Conservation (phyloP, 208 protist species). For the Trypanosoma avium region DNA sequence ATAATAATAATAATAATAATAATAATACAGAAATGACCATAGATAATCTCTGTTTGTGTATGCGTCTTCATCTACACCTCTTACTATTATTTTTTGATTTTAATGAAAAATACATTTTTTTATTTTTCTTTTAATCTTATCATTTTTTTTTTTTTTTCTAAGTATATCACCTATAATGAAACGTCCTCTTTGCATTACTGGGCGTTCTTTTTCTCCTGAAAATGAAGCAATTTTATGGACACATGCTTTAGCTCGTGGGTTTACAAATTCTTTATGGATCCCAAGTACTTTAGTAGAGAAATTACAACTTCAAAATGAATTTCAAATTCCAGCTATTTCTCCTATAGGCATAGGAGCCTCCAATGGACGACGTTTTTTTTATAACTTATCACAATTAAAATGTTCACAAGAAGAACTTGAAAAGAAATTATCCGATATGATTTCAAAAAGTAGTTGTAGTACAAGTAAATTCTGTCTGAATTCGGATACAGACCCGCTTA, state of each 20-base stretch:
- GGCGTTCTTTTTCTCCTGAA: conserved; percentile 35
- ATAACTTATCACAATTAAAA: conserved; percentile 52
- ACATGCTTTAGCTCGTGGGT: conserved; percentile 26
- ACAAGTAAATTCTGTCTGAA: not conserved
- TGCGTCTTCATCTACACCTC: no score
- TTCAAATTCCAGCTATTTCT: not conserved
- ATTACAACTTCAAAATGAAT: conserved; percentile 30
- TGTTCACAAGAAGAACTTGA: conserved; percentile 22
- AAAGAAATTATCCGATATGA: conserved; percentile 7
- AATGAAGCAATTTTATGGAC: conserved; percentile 39
- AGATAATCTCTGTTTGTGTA: not conserved
- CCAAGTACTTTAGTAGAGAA: conserved; percentile 27
- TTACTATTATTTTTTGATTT: not conserved
- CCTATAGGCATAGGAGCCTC: conserved; percentile 28
- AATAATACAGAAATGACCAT: no score
- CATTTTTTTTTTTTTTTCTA: not conserved
- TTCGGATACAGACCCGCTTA: conserved; percentile 25
- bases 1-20: no score
- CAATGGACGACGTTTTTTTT: conserved; percentile 35
- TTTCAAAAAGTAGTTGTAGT: not conserved
- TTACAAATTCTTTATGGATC: conserved; percentile 46
- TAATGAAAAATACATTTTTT: conserved; percentile 5
- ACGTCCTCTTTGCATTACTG: conserved; percentile 32
- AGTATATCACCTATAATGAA: conserved; percentile 1
- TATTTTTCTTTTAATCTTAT: not conserved